Evolutionary conservation across 192 early-diverging fungal species (phyloP), one percentile per base, ranked within the genome.

Genomic region (Mortierella hygrophila): DNA sequence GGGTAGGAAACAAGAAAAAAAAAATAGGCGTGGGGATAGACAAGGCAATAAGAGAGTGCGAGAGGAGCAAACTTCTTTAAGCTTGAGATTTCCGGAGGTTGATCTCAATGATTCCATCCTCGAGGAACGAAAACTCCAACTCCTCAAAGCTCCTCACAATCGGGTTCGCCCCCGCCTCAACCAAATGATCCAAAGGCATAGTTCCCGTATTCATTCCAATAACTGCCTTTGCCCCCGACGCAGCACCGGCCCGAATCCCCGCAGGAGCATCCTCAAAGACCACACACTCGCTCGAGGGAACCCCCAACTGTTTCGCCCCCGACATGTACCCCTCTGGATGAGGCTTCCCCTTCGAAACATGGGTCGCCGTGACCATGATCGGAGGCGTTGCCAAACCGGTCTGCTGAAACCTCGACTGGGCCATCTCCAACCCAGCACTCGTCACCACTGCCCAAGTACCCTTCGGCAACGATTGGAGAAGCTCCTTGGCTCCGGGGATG

Each of bases 221-320:
- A 7, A 86, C 84, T n/a, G 75, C 79, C 79, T 75, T 77, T 1
- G 84, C 84, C 8, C 89, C 91, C 4, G 88, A 82, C 2, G 84
- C 85, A 3, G 75, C 68, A 15, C 87, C 91, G 10, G 91, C 87
- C 7, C 81, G 63, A 44, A 92, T 85, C 38, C 91, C 91, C 1
- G 89, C 83, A 40, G 91, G 89, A 0, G 91, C 89, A 76, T 92
- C 91, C 71, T 92, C 91, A 88, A 92, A 88, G 6, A 92, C 91
- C 29, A 92, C 82, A 81, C 90, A 90, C 15, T 92, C 90, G 35
- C 75, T 55, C 5, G 84, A 52, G 47, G 74, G 46, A 7, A 81
- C 57, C 5, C 86, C 81, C 68, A 92, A 65, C 10, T 76, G 77
- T 10, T 79, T 55, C 9, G 87, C 90, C 0, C 85, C 90, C 23